Percentiles rank a stretch among this genome's conserved stretches.
Conservation (phyloP, 129 eudicot genomes). For the Tanacetum coccineum region DNA sequence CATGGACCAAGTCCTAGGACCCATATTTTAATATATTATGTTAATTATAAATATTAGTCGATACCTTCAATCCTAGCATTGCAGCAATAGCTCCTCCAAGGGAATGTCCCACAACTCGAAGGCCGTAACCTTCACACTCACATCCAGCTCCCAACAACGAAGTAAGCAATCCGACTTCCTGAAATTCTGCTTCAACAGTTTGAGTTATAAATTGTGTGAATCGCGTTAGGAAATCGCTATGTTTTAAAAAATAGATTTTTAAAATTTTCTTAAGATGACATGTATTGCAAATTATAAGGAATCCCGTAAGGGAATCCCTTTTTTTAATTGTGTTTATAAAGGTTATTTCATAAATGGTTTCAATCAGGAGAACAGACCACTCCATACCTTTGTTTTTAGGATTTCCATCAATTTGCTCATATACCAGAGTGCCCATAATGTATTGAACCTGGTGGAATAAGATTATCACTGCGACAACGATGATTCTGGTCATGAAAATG, state of each 20-base stretch:
- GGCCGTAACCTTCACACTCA: slow-evolving; percentile 62
- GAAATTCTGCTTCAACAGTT: slow-evolving; percentile 23
- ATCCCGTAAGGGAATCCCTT: neutral
- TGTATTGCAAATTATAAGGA: too few relatives aligned
- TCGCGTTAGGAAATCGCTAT: neutral
- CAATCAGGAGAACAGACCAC: neutral
- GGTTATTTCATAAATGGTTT: neutral
- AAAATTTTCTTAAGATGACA: neutral
- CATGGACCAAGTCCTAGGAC: neutral
- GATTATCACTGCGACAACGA: slow-evolving; percentile 48
- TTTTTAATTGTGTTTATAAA: neutral
- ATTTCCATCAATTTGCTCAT: slow-evolving; percentile 58
- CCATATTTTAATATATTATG: neutral
- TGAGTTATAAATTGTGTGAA: slow-evolving; percentile 4
- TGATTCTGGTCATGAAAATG: slow-evolving; percentile 32
- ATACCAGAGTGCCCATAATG: slow-evolving; percentile 78
- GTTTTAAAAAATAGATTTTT: neutral
- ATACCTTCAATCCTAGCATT: slow-evolving; percentile 58
- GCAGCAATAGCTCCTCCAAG: slow-evolving; percentile 83
- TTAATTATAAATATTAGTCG: neutral
- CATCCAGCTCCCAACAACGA: slow-evolving; percentile 62
- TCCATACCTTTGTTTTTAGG: slow-evolving; percentile 26
- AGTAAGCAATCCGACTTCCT: slow-evolving; percentile 55
- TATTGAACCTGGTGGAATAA: slow-evolving; percentile 41
- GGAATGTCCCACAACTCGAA: slow-evolving; percentile 73